These are phyloP conservation scores for Ogataea glucozyma DNA, from an alignment of 805 yeast species.

Conservation along the genomic window DNA sequence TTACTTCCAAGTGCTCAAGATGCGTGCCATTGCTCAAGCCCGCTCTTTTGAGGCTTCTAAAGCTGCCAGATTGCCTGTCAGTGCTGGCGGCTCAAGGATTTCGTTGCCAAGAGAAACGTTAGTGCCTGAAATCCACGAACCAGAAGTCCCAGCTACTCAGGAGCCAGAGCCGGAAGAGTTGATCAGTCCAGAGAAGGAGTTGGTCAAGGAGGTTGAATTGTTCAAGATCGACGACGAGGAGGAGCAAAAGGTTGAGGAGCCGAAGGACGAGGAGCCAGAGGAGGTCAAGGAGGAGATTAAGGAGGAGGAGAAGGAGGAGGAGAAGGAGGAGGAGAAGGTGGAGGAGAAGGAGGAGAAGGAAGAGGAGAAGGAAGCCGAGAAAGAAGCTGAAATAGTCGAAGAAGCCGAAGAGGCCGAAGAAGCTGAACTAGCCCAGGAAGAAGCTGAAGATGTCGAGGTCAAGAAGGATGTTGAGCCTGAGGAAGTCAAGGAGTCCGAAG, in stretches of 20 bases:
- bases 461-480: conserved; percentile 9
- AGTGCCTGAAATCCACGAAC: background rate
- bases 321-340: background rate
- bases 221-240: conserved; percentile 9
- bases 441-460: conserved; percentile 18
- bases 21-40: conserved; percentile 49
- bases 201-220: conserved; percentile 5
- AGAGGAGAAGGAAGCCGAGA: conserved; percentile 11
- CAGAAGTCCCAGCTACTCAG: conserved; percentile 4
- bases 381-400: background rate
- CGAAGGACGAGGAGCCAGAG: conserved; percentile 9
- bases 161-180: conserved; percentile 5
- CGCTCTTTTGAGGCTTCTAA: conserved; percentile 14
- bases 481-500: conserved; percentile 6
- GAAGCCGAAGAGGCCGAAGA: conserved; percentile 5
- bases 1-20: conserved; percentile 70
- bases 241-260: conserved; percentile 2
- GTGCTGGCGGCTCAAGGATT: conserved; percentile 20
- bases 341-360: conserved; percentile 5
- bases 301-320: conserved; percentile 12
- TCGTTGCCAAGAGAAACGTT: conserved; percentile 37
- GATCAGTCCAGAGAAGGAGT: conserved; percentile 8
- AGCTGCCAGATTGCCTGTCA: conserved; percentile 20
- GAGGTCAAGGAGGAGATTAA: conserved; percentile 7
- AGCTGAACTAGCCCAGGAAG: background rate